phyloP scores from a whole-genome alignment of 2,329 filamentous ascomycete genomes.

The Cordyceps tenuipes region DNA sequence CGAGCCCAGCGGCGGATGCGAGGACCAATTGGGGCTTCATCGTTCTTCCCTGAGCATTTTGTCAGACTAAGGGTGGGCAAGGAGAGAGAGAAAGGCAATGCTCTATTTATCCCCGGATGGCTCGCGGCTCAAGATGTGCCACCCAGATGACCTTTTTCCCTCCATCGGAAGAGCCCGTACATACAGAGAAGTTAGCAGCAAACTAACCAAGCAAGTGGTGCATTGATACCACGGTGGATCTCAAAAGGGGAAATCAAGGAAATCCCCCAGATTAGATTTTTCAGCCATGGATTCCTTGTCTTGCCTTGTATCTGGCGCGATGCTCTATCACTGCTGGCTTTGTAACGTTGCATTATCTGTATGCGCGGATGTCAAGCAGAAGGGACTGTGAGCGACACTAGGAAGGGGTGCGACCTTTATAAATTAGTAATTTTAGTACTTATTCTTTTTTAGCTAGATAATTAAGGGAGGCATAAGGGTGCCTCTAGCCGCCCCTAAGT shows the following conservation, averaged over 20 bases:
- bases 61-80: neutral
- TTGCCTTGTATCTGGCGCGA: neutral
- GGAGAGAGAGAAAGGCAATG: neutral
- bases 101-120: neutral
- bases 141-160: neutral
- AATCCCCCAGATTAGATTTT: neutral
- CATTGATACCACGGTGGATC: neutral
- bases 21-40: slow-evolving; percentile 13
- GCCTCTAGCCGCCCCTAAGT: no score
- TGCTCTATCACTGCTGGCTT: neutral
- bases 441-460: no score
- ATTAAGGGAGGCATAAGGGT: no score
- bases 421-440: no score
- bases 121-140: neutral
- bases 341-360: slow-evolving; percentile 11
- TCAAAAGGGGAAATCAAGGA: neutral
- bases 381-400: no score
- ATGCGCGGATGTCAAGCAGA: no score
- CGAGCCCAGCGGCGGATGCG: slow-evolving; percentile 8
- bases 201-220: slow-evolving; percentile 2
- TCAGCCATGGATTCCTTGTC: neutral
- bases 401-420: no score
- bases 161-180: neutral
- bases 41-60: neutral
- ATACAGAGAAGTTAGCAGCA: neutral